Evolutionary conservation across 2,329 filamentous ascomycete species (phyloP).

Genomic region (Phaeosphaeriaceae sp.): DNA sequence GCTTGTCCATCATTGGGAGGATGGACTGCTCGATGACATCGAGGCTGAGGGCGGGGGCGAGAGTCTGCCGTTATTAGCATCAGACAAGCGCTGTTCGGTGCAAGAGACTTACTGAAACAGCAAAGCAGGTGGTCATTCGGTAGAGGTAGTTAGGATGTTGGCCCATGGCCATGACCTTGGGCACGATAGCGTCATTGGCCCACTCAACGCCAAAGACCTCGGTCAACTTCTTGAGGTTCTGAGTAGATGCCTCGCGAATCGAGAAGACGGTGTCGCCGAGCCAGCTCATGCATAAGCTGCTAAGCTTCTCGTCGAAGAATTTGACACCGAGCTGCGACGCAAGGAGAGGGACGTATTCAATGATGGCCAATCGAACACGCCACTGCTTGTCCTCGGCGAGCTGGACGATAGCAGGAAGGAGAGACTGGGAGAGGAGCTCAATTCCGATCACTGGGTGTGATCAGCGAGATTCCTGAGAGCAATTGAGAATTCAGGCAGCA

Average conservation of each 20-base stretch:
- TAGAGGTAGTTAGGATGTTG: constrained; percentile 99
- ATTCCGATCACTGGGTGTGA: constrained; percentile 83
- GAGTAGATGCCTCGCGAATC: constrained; percentile 94
- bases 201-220: constrained; percentile 98
- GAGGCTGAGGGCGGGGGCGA: constrained; percentile 89
- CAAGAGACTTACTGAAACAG: constrained; percentile 79
- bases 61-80: constrained; percentile 68
- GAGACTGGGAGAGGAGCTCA: constrained; percentile 92
- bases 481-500: constrained; percentile 18
- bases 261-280: constrained; percentile 98
- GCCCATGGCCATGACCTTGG: constrained; percentile 98
- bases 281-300: constrained; percentile 97
- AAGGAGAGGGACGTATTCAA: constrained; percentile 97
- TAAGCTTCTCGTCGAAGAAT: constrained; percentile 98
- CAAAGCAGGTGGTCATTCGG: constrained; percentile 99
- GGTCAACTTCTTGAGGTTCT: constrained; percentile 97
- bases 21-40: constrained; percentile 93
- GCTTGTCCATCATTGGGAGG: constrained; percentile 93
- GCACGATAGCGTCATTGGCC: constrained; percentile 96
- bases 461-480: constrained; percentile 15
- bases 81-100: neutral
- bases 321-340: constrained; percentile 94
- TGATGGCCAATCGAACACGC: constrained; percentile 96
- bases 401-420: constrained; percentile 96
- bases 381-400: constrained; percentile 99